Evolutionary conservation across 1,284 basidiomycete genomes (phyloP).

Genomic region (Macrocystidia cucumis): DNA sequence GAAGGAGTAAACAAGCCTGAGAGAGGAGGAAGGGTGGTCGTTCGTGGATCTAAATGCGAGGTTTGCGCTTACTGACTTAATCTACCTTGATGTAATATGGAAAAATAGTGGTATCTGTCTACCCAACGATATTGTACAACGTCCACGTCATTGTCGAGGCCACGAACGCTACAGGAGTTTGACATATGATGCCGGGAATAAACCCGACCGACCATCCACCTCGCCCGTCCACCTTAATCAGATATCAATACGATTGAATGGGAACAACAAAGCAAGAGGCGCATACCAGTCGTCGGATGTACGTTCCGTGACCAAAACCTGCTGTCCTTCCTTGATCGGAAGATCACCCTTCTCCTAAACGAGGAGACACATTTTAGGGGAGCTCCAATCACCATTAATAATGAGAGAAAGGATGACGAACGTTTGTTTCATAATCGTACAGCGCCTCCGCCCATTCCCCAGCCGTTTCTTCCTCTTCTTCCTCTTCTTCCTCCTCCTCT

Average conservation of each 20-base stretch:
- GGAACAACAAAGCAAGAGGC: conserved; percentile 2
- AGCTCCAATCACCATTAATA: not conserved
- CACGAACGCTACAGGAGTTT: conserved; percentile 53
- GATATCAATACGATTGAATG: conserved; percentile 4
- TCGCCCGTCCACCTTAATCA: conserved; percentile 67
- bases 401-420: conserved; percentile 22
- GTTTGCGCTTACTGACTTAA: too few relatives aligned
- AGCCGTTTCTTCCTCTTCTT: conserved; percentile 33
- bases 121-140: too few relatives aligned
- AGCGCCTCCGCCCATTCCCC: conserved; percentile 74
- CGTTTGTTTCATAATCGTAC: conserved; percentile 66
- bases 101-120: too few relatives aligned
- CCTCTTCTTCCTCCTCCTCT: conserved; percentile 25
- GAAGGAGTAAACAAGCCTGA: conserved; percentile 9
- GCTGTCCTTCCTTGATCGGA: conserved; percentile 41
- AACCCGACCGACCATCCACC: conserved; percentile 50
- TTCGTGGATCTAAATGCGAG: too few relatives aligned
- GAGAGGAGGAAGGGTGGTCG: too few relatives aligned
- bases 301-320: conserved; percentile 51
- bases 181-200: conserved; percentile 73
- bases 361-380: conserved; percentile 1
- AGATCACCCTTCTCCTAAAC: conserved; percentile 62
- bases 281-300: conserved; percentile 71
- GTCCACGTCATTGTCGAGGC: too few relatives aligned
- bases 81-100: too few relatives aligned